Evolutionary conservation across 2,329 filamentous ascomycete genomes (phyloP).

Genomic region (Penicillium griseofulvum): DNA sequence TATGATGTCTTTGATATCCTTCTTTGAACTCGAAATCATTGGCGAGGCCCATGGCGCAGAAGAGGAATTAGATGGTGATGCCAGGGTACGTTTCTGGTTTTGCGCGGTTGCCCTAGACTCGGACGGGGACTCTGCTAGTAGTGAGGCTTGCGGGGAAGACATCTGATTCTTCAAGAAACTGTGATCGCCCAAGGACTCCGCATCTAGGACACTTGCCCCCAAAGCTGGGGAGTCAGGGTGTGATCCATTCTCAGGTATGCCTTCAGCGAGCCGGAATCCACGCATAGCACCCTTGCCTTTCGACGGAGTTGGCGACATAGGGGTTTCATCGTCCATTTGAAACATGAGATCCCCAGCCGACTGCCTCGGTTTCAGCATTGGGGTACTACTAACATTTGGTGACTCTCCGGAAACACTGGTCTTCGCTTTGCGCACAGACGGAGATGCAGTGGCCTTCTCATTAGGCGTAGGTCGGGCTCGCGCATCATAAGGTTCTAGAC

Average conservation of each 20-base stretch:
- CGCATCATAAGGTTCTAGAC: constrained; percentile 65
- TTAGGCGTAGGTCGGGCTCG: constrained; percentile 61
- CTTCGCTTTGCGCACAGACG: constrained; percentile 45
- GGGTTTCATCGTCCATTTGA: constrained; percentile 81
- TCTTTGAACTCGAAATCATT: constrained; percentile 58
- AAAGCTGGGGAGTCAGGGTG: constrained; percentile 27
- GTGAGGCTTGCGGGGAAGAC: constrained; percentile 22
- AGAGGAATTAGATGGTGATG: constrained; percentile 27
- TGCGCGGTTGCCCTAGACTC: constrained; percentile 18
- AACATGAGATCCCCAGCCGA: constrained; percentile 81
- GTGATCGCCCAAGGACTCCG: constrained; percentile 25
- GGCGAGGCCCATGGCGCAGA: constrained; percentile 54
- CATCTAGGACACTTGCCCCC: constrained; percentile 27
- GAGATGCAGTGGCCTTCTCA: constrained; percentile 59
- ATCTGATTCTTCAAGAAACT: constrained; percentile 32
- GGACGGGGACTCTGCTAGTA: constrained; percentile 26
- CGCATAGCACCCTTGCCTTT: constrained; percentile 34
- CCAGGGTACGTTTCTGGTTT: constrained; percentile 25
- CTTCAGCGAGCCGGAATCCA: constrained; percentile 16
- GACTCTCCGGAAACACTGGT: constrained; percentile 40
- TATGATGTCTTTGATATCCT: constrained; percentile 78
- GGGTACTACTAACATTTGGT: constrained; percentile 56
- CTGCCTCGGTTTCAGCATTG: constrained; percentile 64
- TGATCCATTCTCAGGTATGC: constrained; percentile 16
- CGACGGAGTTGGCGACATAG: constrained; percentile 24